Evolutionary conservation across 2,329 filamentous ascomycete genomes (phyloP).

Genomic region (Chalara sp.): DNA sequence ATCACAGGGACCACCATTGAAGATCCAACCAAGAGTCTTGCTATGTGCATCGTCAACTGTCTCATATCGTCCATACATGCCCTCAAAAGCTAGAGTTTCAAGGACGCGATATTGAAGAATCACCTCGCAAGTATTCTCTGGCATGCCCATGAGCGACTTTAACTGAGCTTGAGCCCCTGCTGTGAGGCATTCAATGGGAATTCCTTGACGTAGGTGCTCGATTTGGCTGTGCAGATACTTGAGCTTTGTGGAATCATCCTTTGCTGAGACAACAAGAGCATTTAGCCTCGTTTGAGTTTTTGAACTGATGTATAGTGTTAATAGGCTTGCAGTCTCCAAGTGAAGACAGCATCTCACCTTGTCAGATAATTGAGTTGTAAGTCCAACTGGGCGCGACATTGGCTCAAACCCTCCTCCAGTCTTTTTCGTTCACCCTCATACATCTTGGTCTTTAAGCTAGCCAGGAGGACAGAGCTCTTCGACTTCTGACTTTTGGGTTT

Average conservation of each 20-base stretch:
- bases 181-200: not conserved
- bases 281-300: too few species aligned
- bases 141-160: not conserved
- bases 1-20: not conserved
- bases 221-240: too few species aligned
- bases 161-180: not conserved
- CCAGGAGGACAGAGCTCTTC: not conserved
- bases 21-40: not conserved
- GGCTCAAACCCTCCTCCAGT: not conserved
- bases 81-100: constrained; percentile 3
- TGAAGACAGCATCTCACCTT: not conserved
- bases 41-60: not conserved
- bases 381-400: not conserved
- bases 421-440: not conserved
- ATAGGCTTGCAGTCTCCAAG: not conserved
- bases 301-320: not conserved
- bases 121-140: not conserved
- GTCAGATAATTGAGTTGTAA: constrained; percentile 1
- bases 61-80: constrained; percentile 1
- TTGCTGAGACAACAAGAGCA: too few species aligned
- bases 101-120: constrained; percentile 1
- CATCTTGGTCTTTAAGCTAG: not conserved
- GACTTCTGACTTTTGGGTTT: constrained; percentile 2
- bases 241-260: too few species aligned
- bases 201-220: too few species aligned